phyloP scores from a whole-genome alignment of 1,284 basidiomycete species.

The Cystobasidiaceae sp. region DNA sequence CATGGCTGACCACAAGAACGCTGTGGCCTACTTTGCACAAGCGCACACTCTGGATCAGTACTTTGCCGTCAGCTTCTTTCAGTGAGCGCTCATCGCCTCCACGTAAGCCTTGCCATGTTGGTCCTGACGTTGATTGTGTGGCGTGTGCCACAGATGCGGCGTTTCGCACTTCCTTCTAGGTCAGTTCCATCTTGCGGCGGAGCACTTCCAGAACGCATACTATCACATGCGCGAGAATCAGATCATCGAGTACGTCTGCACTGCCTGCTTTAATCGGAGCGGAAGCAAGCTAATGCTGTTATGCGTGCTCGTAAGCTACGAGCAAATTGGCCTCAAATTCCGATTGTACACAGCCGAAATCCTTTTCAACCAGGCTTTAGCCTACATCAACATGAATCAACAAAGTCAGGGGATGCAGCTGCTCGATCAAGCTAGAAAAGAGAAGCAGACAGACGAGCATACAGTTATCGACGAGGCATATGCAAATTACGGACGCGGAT shows the following conservation, averaged over 20 bases:
- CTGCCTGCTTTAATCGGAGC: neutral
- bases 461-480: slow-evolving; percentile 84
- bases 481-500: slow-evolving; percentile 30
- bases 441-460: slow-evolving; percentile 74
- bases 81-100: neutral
- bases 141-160: slow-evolving; percentile 52
- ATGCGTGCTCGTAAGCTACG: slow-evolving; percentile 56
- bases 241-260: neutral
- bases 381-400: slow-evolving; percentile 51
- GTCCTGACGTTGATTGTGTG: too few relatives aligned
- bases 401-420: slow-evolving; percentile 61
- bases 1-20: slow-evolving; percentile 73
- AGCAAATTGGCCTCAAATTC: slow-evolving; percentile 74
- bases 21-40: slow-evolving; percentile 61
- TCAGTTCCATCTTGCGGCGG: slow-evolving; percentile 66
- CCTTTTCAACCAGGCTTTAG: slow-evolving; percentile 71
- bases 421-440: slow-evolving; percentile 61
- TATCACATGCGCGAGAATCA: slow-evolving; percentile 51
- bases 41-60: slow-evolving; percentile 72
- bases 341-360: slow-evolving; percentile 77
- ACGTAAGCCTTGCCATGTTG: slow-evolving; percentile 35
- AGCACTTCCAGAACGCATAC: slow-evolving; percentile 75
- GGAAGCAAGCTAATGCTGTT: neutral
- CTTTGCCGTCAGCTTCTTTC: slow-evolving; percentile 73
- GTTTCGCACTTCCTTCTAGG: slow-evolving; percentile 80